These are phyloP conservation scores for Colletotrichum sp. DNA, from an alignment of 2,329 filamentous ascomycete genomes.

Conservation along the genomic window DNA sequence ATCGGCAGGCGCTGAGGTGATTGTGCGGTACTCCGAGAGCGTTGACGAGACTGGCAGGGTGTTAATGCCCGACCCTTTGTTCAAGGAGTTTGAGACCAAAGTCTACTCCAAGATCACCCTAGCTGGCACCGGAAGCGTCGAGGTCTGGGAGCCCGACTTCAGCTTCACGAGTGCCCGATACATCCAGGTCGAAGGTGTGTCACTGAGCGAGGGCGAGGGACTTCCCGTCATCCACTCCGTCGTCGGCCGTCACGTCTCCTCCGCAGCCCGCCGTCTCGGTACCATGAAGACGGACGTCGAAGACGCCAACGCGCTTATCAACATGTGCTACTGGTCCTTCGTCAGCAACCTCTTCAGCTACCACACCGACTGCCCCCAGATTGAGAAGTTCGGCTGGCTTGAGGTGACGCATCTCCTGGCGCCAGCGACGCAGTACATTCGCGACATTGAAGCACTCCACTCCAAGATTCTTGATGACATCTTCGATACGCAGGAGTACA, in stretches of 20 bases:
- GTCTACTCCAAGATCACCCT: constrained; percentile 44
- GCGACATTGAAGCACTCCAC: constrained; percentile 50
- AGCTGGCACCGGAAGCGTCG: constrained; percentile 28
- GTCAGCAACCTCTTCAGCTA: constrained; percentile 48
- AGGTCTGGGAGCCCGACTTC: constrained; percentile 44
- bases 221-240: constrained; percentile 38
- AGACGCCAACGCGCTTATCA: constrained; percentile 44
- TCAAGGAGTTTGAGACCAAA: constrained; percentile 33
- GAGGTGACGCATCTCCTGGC: constrained; percentile 51
- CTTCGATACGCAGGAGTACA: constrained; percentile 47
- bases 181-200: constrained; percentile 43
- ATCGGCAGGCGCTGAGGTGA: constrained; percentile 19
- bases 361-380: constrained; percentile 51
- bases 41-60: constrained; percentile 30
- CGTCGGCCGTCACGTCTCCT: constrained; percentile 42
- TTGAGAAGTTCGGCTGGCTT: constrained; percentile 54
- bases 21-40: constrained; percentile 28
- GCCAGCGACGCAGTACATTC: constrained; percentile 49
- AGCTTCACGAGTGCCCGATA: constrained; percentile 46
- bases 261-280: constrained; percentile 38
- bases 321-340: constrained; percentile 50
- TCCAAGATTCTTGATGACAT: constrained; percentile 53
- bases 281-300: constrained; percentile 42
- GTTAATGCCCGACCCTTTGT: constrained; percentile 45
- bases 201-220: constrained; percentile 25